A percentile compares a stretch with the other conserved stretches of the same genome.
Evolutionary conservation across 2,329 filamentous ascomycete genomes (phyloP).

Genomic region (Trichoderma breve): DNA sequence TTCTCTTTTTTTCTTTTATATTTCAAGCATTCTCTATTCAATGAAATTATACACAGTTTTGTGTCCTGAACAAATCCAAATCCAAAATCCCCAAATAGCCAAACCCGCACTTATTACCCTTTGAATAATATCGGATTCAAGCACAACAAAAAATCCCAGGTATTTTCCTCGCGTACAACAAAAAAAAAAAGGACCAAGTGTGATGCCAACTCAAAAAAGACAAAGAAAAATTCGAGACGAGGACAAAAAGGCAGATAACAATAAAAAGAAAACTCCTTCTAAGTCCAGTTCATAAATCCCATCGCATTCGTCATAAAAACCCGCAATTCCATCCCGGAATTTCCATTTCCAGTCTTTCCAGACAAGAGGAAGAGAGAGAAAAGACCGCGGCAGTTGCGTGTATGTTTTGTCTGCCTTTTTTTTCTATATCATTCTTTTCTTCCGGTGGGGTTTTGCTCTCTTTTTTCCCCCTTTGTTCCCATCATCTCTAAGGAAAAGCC

Average conservation of each 20-base stretch:
- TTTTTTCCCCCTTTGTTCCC: conserved; percentile 5
- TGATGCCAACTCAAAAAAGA: background rate
- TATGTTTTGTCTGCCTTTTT: background rate
- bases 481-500: conserved; percentile 31
- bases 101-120: conserved; percentile 1
- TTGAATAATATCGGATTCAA: background rate
- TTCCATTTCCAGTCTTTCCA: background rate
- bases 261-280: conserved; percentile 9
- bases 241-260: background rate
- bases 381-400: background rate
- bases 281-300: conserved; percentile 15
- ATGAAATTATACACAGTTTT: background rate
- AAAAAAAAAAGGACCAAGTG: background rate
- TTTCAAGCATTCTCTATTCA: background rate
- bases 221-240: background rate
- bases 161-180: background rate
- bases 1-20: background rate
- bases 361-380: background rate
- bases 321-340: background rate
- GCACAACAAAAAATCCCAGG: background rate
- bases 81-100: background rate
- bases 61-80: background rate
- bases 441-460: background rate
- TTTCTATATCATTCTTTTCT: conserved; percentile 1
- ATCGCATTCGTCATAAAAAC: conserved; percentile 13